A percentile compares a stretch with the other conserved stretches of the same genome.
Evolutionary conservation across 2,329 filamentous ascomycete species (phyloP).

Genomic region (Colletotrichum cereale): DNA sequence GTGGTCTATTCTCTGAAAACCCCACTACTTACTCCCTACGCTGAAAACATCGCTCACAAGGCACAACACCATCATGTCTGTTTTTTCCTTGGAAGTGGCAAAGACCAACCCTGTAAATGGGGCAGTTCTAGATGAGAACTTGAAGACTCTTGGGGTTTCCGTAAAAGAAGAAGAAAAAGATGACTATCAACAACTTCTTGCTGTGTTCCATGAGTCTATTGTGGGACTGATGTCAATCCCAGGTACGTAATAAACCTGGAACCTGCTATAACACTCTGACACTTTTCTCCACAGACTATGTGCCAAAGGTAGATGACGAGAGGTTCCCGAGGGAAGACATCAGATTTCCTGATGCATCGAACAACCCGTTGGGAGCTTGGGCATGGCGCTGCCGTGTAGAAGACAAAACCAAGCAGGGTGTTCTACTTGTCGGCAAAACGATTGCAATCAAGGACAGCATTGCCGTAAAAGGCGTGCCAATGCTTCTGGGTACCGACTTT

Average conservation of each 20-base stretch:
- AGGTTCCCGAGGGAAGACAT: conserved; percentile 12
- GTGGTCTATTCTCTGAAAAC: no score
- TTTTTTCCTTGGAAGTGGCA: conserved; percentile 27
- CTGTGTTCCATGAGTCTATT: conserved; percentile 29
- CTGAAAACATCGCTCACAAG: background rate
- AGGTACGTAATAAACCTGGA: background rate
- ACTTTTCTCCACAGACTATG: background rate
- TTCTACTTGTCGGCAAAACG: conserved; percentile 39
- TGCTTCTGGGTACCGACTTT: conserved; percentile 30
- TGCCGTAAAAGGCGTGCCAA: conserved; percentile 41
- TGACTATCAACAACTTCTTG: conserved; percentile 26
- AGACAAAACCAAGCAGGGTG: conserved; percentile 10
- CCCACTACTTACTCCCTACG: no score
- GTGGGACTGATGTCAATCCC: conserved; percentile 11
- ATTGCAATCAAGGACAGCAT: conserved; percentile 49
- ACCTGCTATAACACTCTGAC: no score
- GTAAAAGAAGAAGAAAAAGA: conserved; percentile 10
- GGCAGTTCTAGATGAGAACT: conserved; percentile 11
- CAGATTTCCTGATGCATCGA: conserved; percentile 37
- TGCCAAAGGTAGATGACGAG: conserved; percentile 3
- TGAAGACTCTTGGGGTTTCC: background rate
- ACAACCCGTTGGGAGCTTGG: conserved; percentile 52
- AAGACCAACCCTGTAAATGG: conserved; percentile 19
- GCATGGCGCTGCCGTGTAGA: conserved; percentile 48
- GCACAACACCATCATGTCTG: conserved; percentile 3